Evolutionary conservation across 768 basidiomycete species (phyloP).

Genomic region (Mycena galericulata): DNA sequence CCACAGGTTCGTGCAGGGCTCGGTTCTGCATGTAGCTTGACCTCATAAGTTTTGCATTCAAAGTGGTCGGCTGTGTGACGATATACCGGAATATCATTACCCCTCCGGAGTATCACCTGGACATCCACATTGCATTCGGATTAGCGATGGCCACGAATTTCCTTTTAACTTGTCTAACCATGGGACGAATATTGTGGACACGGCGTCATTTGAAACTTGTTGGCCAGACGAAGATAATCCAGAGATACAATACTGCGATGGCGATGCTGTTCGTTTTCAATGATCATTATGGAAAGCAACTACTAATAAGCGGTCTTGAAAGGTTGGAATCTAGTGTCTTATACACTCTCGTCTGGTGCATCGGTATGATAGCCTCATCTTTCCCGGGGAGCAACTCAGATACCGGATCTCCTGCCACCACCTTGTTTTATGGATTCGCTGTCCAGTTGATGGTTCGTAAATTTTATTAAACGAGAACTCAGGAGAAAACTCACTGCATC

Average conservation of each 20-base stretch:
- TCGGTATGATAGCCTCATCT: background rate
- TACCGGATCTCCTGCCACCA: background rate
- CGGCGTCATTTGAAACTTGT: background rate
- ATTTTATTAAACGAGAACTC: background rate
- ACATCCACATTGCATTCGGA: background rate
- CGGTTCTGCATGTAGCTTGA: background rate
- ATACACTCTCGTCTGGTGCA: background rate
- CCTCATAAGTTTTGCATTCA: background rate
- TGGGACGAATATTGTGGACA: slow-evolving; percentile 9
- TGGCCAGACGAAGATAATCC: background rate
- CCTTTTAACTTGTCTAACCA: slow-evolving; percentile 9
- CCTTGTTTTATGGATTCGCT: background rate
- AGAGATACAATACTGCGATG: slow-evolving; percentile 14
- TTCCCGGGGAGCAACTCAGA: background rate
- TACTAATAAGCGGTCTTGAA: background rate
- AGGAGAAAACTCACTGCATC: background rate
- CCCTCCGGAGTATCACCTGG: background rate
- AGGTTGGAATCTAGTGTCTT: slow-evolving; percentile 1
- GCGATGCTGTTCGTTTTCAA: slow-evolving; percentile 3
- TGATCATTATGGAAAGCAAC: background rate
- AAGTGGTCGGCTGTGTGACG: background rate
- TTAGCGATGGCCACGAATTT: background rate
- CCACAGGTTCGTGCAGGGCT: background rate
- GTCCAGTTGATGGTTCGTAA: background rate
- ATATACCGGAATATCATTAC: background rate